A percentile compares a stretch with the other conserved stretches of the same genome.
Conservation (phyloP, 2,329 filamentous ascomycete species). For the Fusarium sp. region DNA sequence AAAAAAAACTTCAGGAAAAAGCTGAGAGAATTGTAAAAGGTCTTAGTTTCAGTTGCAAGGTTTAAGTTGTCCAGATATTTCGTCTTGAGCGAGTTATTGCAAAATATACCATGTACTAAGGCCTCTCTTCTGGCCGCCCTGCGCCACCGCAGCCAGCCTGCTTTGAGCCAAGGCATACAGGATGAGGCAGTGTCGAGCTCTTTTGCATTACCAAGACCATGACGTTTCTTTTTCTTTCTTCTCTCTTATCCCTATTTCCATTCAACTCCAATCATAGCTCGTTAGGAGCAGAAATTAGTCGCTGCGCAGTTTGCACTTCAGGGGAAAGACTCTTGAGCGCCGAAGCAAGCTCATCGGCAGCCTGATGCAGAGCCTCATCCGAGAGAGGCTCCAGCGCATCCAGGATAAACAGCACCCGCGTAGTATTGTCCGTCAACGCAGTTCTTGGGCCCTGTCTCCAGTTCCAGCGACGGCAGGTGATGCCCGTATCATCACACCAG, state of each 20-base stretch:
- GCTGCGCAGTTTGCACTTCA: background rate
- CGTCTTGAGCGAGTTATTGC: background rate
- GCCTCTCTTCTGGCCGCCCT: background rate
- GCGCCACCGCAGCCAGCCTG: background rate
- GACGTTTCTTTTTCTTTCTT: background rate
- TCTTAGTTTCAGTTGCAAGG: background rate
- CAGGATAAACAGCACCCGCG: background rate
- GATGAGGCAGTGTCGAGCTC: background rate
- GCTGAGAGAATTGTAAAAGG: background rate
- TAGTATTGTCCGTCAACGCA: constrained; percentile 17
- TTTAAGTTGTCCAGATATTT: accelerated
- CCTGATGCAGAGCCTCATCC: background rate
- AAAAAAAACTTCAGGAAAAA: too few species aligned
- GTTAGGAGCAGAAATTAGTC: background rate
- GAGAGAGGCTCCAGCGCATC: constrained; percentile 9
- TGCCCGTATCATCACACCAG: constrained; percentile 31
- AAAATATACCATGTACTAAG: background rate
- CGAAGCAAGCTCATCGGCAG: constrained; percentile 1
- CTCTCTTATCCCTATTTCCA: background rate
- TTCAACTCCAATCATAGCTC: background rate
- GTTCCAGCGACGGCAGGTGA: constrained; percentile 36
- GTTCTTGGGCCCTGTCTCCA: constrained; percentile 32
- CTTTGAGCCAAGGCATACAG: background rate
- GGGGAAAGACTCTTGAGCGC: background rate
- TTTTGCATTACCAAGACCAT: background rate